Evolutionary conservation across 371 early-diverging fungal genomes (phyloP), one percentile per base, ranked within the genome.

Genomic region (Nematocida ausubeli): DNA sequence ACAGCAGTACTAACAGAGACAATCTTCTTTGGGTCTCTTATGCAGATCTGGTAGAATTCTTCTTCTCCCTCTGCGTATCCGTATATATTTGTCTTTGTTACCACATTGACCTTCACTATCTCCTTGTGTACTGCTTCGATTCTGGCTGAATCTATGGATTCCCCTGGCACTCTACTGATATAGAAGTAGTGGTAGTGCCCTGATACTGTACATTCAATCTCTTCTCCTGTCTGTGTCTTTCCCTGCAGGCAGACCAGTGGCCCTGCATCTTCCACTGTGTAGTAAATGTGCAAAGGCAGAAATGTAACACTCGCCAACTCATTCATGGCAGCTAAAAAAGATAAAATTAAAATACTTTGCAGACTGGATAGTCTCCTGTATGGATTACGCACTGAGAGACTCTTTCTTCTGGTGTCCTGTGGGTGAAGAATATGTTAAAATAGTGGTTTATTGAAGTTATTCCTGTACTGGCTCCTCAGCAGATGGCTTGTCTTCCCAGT

Each of bases 101-200:
- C 88, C 80, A 90, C 86, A 42, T 90, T 89, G 30, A 91, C 85
- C 47, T 85, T 19, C 35, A n/a, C 55, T 22, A 42, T 62, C 30
- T 60, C 60, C 24, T 60, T 60, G 35, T 56, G 57, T 50, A 6
- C 5, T 42, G 24, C 2, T 68, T 42, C 62, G 47, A 35, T 5
- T 49, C 26, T 12, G 12, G n/a, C 79, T 26, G 14, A 42, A n/a
- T 9, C 40, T 69, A 78, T n/a, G 16, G n/a, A 35, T 60, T 72
- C 9, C 52, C 78, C 28, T 66, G 47, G 42, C 50, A 80, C 82
- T 80, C 83, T 89, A 90, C 78, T 91, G 16, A 94, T 89, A 84
- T 96, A 98, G 81, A 97, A 92, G 85, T 97, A 95, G 6, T 95
- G 95, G 24, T 88, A 84, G 83, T 95, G 97, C 2, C 92, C 93